Base-by-base conservation (phyloP, 495 filamentous ascomycete genomes). In the Aspergillus indologenus region DNA sequence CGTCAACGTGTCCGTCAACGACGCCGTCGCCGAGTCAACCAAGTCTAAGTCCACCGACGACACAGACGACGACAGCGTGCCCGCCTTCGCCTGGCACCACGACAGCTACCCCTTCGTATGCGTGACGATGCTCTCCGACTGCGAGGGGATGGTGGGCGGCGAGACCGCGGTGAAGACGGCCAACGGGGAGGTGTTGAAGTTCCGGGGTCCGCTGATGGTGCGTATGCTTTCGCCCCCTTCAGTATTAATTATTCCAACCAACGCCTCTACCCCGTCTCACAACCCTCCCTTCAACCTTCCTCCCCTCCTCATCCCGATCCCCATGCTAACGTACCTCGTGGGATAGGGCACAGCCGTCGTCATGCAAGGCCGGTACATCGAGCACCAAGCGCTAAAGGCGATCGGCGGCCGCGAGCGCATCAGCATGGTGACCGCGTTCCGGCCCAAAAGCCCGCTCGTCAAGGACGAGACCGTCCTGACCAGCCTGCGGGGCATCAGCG, bases 41-140 rank as follows among this genome's bases (percentile, higher is more conserved):
- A 71, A 74, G 46, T 57, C 75, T 24, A 66, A 54, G 12, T 68
- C 75, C 3, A 9, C 26, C 21, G 51, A 68, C 67, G 24, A 34
- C 3, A 22, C 45, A 69, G 75, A 22, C 14, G 49, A 54, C n/a
- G 61, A 61, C n/a, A 52, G 56, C 3, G 77, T 80, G 65, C 77
- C 82, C 12, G 81, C 86, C 54, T 83, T 89, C 18, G 84, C 80
- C 26, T 90, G 88, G 88, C 87, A 91, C 69, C 81, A 71, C 42
- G 88, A 91, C 61, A 86, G 84, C 61, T 90, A 87, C 66, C 88
- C 88, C 0, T 91, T 90, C 58, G 88, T 90, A 17, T 90, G 88
- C 61, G 87, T 91, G 22, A 78, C 83, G 5, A 91, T 90, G 88
- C 79, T 90, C 46, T 88, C 85, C 49, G 86, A 91, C 62, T 85